These are phyloP conservation scores for Coemansia sp. DNA, from an alignment of 192 early-diverging fungal species.

Conservation along the genomic window DNA sequence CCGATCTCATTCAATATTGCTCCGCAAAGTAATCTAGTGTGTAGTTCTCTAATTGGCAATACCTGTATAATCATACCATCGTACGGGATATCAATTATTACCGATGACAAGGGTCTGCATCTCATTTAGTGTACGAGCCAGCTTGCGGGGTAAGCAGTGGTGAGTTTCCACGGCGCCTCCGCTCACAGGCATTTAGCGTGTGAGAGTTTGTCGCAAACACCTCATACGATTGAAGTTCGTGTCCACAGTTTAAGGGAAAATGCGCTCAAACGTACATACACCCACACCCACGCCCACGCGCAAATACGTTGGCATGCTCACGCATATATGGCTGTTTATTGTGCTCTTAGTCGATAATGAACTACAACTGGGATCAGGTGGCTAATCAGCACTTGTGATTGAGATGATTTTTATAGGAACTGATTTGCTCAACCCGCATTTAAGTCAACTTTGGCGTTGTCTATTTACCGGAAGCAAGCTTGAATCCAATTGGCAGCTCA, in stretches of 20 bases:
- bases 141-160: too few species aligned
- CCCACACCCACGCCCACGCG: constrained; percentile 1
- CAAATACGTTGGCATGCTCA: background rate
- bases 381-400: background rate
- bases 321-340: background rate
- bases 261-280: background rate
- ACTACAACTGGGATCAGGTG: background rate
- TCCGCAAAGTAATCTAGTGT: background rate
- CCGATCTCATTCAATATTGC: background rate
- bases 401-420: background rate
- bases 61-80: background rate
- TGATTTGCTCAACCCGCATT: background rate
- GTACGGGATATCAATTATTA: background rate
- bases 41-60: background rate
- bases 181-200: background rate
- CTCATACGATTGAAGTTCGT: background rate
- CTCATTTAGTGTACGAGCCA: background rate
- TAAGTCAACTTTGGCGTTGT: background rate
- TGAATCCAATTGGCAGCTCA: too few species aligned
- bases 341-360: background rate
- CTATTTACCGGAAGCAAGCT: background rate
- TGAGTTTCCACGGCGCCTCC: background rate
- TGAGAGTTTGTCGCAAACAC: background rate
- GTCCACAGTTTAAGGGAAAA: background rate
- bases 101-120: background rate